Percentiles rank a stretch among this genome's conserved stretches.
Conservation (phyloP, 1,284 basidiomycete genomes). For the Cutaneotrichosporon mucoides region DNA sequence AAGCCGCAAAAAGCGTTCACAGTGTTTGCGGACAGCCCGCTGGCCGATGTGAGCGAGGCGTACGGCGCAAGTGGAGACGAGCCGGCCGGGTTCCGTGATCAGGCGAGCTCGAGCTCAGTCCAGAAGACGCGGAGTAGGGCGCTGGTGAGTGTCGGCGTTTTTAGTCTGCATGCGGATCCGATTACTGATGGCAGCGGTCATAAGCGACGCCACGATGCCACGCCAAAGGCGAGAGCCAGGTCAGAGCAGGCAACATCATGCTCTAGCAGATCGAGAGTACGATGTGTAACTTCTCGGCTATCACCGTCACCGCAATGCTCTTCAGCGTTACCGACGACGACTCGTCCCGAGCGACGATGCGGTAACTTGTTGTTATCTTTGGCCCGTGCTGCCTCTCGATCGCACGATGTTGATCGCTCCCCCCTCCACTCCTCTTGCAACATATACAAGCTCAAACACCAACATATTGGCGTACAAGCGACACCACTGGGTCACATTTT, state of each 20-base stretch:
- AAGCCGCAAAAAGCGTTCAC: not conserved
- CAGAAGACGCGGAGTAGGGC: not conserved
- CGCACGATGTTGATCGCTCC: too few species aligned
- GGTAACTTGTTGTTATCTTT: too few species aligned
- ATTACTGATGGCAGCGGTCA: conserved; percentile 1
- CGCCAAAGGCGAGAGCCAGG: not conserved
- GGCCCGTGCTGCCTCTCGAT: too few species aligned
- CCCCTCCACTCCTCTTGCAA: too few species aligned
- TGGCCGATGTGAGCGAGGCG: conserved; percentile 42
- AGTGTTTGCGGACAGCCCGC: not conserved
- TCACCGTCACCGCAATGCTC: too few species aligned
- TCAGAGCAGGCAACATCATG: not conserved
- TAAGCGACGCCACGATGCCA: not conserved
- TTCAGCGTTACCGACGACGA: too few species aligned
- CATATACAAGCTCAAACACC: too few species aligned
- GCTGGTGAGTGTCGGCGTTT: not conserved
- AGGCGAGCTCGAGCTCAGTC: not conserved
- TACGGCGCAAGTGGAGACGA: conserved; percentile 39
- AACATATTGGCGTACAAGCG: too few species aligned
- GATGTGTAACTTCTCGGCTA: too few species aligned
- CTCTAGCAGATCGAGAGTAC: not conserved
- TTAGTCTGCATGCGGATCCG: not conserved
- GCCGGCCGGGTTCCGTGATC: conserved; percentile 34
- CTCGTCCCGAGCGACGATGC: too few species aligned
- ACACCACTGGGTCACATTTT: too few species aligned